These are phyloP conservation scores for Cryptococcus sp. DNA, from an alignment of 1,284 basidiomycete genomes.

Conservation along the genomic window DNA sequence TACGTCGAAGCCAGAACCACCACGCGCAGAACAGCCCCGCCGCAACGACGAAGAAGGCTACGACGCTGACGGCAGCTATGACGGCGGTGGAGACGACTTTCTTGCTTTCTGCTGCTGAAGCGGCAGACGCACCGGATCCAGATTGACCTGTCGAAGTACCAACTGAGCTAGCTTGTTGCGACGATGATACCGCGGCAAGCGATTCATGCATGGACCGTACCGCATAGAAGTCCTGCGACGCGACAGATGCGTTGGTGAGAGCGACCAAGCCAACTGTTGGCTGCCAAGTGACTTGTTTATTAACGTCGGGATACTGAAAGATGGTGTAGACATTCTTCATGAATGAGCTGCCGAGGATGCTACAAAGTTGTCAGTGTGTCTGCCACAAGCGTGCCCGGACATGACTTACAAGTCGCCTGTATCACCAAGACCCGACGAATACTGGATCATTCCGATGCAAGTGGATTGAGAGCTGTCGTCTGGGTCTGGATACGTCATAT, in stretches of 20 bases:
- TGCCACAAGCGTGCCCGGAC: background rate
- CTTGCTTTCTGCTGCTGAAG: conserved; percentile 10
- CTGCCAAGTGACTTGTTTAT: conserved; percentile 37
- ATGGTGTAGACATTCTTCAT: conserved; percentile 53
- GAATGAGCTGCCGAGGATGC: conserved; percentile 50
- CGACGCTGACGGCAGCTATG: conserved; percentile 42
- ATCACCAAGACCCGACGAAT: conserved; percentile 29
- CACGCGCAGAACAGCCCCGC: conserved; percentile 47
- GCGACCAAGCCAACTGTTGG: conserved; percentile 47
- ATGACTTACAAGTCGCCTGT: conserved; percentile 44
- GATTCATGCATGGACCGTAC: conserved; percentile 44
- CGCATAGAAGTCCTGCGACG: conserved; percentile 50
- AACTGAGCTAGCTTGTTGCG: conserved; percentile 19
- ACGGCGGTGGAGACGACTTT: conserved; percentile 40
- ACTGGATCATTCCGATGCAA: conserved; percentile 51
- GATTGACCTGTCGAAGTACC: conserved; percentile 10
- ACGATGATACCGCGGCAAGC: conserved; percentile 35
- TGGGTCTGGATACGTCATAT: conserved; percentile 48
- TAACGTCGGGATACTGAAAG: conserved; percentile 49
- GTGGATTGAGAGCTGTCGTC: conserved; percentile 34
- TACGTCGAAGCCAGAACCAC: conserved; percentile 50
- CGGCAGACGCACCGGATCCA: conserved; percentile 6
- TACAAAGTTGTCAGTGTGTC: conserved; percentile 11
- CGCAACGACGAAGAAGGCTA: conserved; percentile 47
- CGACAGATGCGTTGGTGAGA: conserved; percentile 43